Base-by-base conservation (phyloP, 352 stramenopile genomes). In the Phytophthora constricta region DNA sequence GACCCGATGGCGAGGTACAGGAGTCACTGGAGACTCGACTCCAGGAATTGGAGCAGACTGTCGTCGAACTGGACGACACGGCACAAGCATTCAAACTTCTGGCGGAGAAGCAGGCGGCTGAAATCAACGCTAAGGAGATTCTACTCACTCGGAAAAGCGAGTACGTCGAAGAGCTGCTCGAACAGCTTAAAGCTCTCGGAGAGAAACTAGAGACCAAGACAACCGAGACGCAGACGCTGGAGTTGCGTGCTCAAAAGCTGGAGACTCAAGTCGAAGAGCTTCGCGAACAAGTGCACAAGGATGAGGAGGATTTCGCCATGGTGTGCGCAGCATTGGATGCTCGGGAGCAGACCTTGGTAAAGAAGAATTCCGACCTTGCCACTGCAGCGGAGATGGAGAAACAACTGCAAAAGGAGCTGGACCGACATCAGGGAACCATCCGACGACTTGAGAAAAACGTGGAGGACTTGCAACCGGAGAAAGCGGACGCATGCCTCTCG, bases 41-140 rank as follows among this genome's bases (percentile, higher is more conserved):
- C 20, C 33, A 34, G 13, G 57, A 69, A 37, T 31, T 73, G 46
- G 47, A 66, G 47, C 17, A 66, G 31, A 62, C 27, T 1, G 22
- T 70, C 10, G 58, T 42, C 19, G 58, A 77, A n/a, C 33, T 77
- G 9, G 66, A 83, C 11, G 75, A 77, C 27, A 58, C 66, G 2
- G 42, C 60, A 10, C 63, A 71, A 52, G 45, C 62, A 13, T 69
- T 77, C 62, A 92, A 92, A 67, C 65, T 90, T 11, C 65, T 80
- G 0, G 58, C 74, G 16, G 84, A 92, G 57, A 82, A 87, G 58
- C 84, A 90, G 49, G 68, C 56, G 4, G 84, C 84, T 0, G 81
- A 88, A 62, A 67, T 92, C 43, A 90, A 92, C 50, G 79, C 82
- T 0, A 92, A 90, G 49, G 80, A 90, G n/a, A 14, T 92, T 23